Percentiles rank a stretch among this genome's conserved stretches.
Evolutionary conservation across 2,329 filamentous ascomycete species (phyloP).

Genomic region (Aspergillus texensis): DNA sequence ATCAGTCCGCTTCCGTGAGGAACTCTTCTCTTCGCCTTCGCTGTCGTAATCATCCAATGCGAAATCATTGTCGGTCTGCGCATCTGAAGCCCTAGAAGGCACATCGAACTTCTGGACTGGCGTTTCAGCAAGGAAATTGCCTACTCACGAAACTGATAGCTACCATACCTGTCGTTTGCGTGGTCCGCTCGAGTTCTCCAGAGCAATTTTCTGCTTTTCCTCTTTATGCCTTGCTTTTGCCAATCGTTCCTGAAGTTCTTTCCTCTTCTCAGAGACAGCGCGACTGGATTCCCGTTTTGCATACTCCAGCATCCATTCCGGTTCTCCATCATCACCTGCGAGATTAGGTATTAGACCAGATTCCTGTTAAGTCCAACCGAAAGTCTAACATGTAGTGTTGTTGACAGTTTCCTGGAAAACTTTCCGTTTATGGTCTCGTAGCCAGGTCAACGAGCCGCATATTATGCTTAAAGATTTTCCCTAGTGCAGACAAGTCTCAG

Average conservation of each 20-base stretch:
- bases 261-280: conserved; percentile 66
- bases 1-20: conserved; percentile 30
- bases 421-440: conserved; percentile 76
- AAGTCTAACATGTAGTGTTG: conserved; percentile 45
- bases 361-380: background rate
- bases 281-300: conserved; percentile 69
- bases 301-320: conserved; percentile 82
- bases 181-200: conserved; percentile 50
- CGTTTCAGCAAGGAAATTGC: background rate
- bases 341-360: background rate
- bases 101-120: conserved; percentile 33
- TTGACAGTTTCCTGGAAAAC: conserved; percentile 58
- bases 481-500: conserved; percentile 37
- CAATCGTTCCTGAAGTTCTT: conserved; percentile 74
- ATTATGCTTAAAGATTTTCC: conserved; percentile 93
- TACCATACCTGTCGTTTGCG: conserved; percentile 49
- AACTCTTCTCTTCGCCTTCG: conserved; percentile 53
- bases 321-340: conserved; percentile 69
- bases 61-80: conserved; percentile 68
- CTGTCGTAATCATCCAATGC: conserved; percentile 75
- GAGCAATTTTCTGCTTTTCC: conserved; percentile 60
- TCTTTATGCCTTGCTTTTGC: conserved; percentile 63
- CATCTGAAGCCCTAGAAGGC: conserved; percentile 16
- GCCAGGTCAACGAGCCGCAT: conserved; percentile 85
- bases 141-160: background rate